Evolutionary conservation across 805 yeast genomes (phyloP), one percentile per base, ranked within the genome.

Genomic region (Yamadazyma olivae): DNA sequence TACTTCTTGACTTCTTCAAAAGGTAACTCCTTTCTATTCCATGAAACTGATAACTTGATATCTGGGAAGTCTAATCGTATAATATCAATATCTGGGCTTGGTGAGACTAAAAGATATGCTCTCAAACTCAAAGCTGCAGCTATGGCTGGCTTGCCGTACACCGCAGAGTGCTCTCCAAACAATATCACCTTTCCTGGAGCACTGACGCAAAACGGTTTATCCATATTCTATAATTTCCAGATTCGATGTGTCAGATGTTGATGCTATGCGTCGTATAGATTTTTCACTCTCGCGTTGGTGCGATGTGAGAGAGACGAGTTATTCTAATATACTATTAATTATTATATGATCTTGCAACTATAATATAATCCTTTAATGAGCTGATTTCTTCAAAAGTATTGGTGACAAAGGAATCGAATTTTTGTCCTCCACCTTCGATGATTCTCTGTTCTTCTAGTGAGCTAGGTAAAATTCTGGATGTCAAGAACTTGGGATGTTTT

Each of bases 111-210:
- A 6, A 90, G 60, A 50, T 87, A 91, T 0, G 97, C 85, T 50
- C 96, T 74, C 39, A 93, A 66, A 5, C 93, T 82, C 7, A 91
- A 74, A 3, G 96, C 93, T 0, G 98, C 97, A 1, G 99, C 98
- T 35, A 93, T 85, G 9, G 97, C 98, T 1, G 96, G 96, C 65
- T 81, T 85, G 30, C 85, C 81, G 56, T 85, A 86, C 0, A 93
- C 99, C 2, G 95, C 98, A 6, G 97, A 85, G 54, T 93, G 99
- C 55, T 93, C 99, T 16, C 99, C 99, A 57, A 90, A 93, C 23
- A 93, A 71, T 49, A 93, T 93, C 30, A 89, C 95, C 54, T 93
- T 93, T 3, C 99, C 99, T 0, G 99, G 99, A 1, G 99, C 93
- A 36, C 96, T 85, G 2, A 88, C 86, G 33, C 78, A 61, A 57